Base-by-base conservation (phyloP, 257 asterid species). In the Fraxinus quadrangulata region DNA sequence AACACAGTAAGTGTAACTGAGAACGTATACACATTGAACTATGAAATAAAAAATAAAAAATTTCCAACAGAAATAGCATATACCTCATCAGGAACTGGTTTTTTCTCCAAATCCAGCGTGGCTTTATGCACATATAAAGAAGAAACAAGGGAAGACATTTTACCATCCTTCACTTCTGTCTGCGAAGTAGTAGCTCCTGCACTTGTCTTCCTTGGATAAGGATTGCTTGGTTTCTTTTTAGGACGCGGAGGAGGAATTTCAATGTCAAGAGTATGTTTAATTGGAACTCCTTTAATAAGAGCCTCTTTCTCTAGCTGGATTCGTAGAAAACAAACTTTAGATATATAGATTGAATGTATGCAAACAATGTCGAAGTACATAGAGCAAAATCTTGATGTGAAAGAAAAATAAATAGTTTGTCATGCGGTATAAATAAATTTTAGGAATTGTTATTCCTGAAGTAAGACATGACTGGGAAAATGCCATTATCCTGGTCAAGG, bases 201-300 rank as follows among this genome's bases (percentile, higher is more conserved):
- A 49, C 86, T 79, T 13, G 83, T 84, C 88, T 95, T 95, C 30
- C 98, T 93, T 80, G 99, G 99, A 82, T 95, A 95, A 54, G 99
- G 98, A 89, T 86, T 91, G 75, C 87, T 85, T 19, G 99, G 97
- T 83, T 95, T 95, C 87, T 96, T 91, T 87, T 95, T 95, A 31
- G 99, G 99, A 61, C 99, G 89, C 74, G 99, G 98, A 68, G 99
- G 99, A 81, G 99, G 99, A 85, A 95, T 95, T 79, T 93, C 96
- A 77, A 95, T 95, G 89, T 95, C 96, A 67, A 88, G 90, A 72
- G 92, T 86, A 69, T 90, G 90, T 63, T 94, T 95, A 39, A 84
- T 56, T 28, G 95, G 94, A 81, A 88, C 92, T 82, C 98, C 99
- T 84, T 90, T 95, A 40, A 79, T 84, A 73, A 71, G 76, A 77